Evolutionary conservation across 768 basidiomycete genomes (phyloP).

Genomic region (Hortiboletus flavorubellus): DNA sequence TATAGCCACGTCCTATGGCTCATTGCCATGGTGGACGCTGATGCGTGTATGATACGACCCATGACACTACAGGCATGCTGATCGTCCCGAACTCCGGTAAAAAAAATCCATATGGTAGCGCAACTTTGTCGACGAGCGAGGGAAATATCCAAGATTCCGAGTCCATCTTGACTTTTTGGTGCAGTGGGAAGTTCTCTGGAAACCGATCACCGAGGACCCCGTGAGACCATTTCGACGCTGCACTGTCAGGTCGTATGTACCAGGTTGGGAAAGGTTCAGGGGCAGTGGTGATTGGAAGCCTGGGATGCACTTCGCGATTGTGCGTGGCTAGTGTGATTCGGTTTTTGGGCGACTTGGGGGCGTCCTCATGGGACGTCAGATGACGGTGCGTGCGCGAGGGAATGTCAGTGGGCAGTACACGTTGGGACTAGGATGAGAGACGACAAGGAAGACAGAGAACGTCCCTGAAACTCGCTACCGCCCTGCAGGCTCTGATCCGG

Average conservation of each 20-base stretch:
- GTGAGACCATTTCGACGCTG: background rate
- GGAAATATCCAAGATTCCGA: background rate
- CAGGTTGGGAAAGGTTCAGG: conserved; percentile 3
- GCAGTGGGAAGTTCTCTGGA: background rate
- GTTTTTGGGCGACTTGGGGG: background rate
- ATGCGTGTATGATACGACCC: background rate
- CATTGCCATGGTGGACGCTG: background rate
- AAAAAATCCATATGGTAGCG: conserved; percentile 1
- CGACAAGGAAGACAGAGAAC: background rate
- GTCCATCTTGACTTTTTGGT: conserved; percentile 2
- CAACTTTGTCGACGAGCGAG: background rate
- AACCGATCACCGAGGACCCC: conserved; percentile 4
- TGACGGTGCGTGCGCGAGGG: background rate
- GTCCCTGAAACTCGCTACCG: conserved; percentile 10
- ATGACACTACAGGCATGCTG: background rate
- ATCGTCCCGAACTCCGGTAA: conserved; percentile 6
- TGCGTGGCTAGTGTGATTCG: background rate
- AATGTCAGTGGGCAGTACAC: background rate
- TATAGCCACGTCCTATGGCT: background rate
- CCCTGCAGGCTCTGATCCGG: conserved; percentile 12
- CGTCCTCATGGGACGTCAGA: conserved; percentile 16
- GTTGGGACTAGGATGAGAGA: background rate
- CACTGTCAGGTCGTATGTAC: background rate
- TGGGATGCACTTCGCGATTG: background rate
- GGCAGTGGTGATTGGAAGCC: background rate